Evolutionary conservation across 148 eudicot genomes (phyloP), one percentile per base, ranked within the genome.

Genomic region (Tetragonia tetragonoides): DNA sequence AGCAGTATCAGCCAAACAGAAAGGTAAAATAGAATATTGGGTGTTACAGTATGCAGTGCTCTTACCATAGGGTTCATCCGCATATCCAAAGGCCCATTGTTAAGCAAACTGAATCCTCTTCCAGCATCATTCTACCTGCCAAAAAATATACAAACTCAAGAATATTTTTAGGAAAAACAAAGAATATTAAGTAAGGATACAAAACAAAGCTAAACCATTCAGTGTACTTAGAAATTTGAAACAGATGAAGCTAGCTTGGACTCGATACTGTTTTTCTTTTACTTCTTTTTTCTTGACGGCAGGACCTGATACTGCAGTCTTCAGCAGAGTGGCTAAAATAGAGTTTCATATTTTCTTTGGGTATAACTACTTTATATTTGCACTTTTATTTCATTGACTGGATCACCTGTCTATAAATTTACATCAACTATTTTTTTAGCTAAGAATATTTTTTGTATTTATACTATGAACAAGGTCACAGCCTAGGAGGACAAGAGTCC

Each of bases 1-100:
- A 40, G 34, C 62, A 60, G 21, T 51, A 42, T 59, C 62, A 70
- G 41, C 59, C 53, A 81, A 70, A 0, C 15, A 14, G 42, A 28
- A 28, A 60, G 10, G 4, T 28, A 54, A 5, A 14, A 73, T 14
- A 41, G 73, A 70, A 67, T 16, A 40, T 6, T 39, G 18, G 61
- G 40, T 28, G 20, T 28, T 37, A 47, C 9, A 5, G 18, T 20
- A 21, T 70, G 44, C 40, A 21, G 1, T 73, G 75, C 39, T 41
- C 84, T 23, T 85, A 95, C 98, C 97, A 84, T 83, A 60, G 99
- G 94, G 85, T 93, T 85, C 99, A 95, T 95, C 75, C 99, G 87
- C 99, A 93, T 93, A 82, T 95, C 99, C 59, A 95, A 89, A 69
- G 97, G 99, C 72, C 99, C 97, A 76, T 91, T 81, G 72, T 79